Conservation (phyloP, 176 grass and related monocot species). For the Raddia distichophylla region DNA sequence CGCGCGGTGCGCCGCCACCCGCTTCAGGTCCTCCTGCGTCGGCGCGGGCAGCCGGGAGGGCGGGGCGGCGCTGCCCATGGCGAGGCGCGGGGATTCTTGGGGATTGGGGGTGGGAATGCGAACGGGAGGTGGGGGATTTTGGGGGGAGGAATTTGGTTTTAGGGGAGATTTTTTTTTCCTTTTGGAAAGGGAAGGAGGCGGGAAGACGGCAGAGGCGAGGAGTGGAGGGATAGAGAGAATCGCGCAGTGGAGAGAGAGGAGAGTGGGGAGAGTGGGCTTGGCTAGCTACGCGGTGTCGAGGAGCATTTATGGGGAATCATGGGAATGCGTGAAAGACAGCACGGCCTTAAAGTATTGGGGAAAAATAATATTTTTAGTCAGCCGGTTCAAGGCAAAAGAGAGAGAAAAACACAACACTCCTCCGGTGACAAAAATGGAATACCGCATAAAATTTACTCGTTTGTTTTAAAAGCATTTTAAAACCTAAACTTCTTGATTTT, state of each 20-base stretch:
- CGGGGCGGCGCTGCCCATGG: slow-evolving; percentile 53
- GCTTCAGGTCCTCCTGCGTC: slow-evolving; percentile 72
- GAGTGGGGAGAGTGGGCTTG: too few relatives aligned
- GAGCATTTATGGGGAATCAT: slow-evolving; percentile 39
- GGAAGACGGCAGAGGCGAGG: slow-evolving; percentile 33
- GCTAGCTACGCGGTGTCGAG: not conserved
- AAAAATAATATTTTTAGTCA: too few relatives aligned
- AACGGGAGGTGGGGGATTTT: not conserved
- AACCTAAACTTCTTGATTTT: too few relatives aligned
- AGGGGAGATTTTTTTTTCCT: not conserved
- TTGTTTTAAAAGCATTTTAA: too few relatives aligned
- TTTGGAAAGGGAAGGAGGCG: not conserved
- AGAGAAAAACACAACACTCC: too few relatives aligned
- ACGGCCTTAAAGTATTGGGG: too few relatives aligned
- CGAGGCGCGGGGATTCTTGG: not conserved
- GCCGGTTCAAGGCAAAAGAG: too few relatives aligned
- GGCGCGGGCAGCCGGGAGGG: slow-evolving; percentile 34
- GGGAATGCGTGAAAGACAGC: slow-evolving; percentile 33
- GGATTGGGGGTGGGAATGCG: not conserved
- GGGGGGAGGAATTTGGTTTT: not conserved
- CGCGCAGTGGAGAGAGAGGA: too few relatives aligned
- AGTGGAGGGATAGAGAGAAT: not conserved
- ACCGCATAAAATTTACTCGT: too few relatives aligned
- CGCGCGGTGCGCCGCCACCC: slow-evolving; percentile 61
- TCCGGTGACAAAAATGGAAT: too few relatives aligned